Evolutionary conservation across 305 asterid species (phyloP).

Genomic region (Withania somnifera): DNA sequence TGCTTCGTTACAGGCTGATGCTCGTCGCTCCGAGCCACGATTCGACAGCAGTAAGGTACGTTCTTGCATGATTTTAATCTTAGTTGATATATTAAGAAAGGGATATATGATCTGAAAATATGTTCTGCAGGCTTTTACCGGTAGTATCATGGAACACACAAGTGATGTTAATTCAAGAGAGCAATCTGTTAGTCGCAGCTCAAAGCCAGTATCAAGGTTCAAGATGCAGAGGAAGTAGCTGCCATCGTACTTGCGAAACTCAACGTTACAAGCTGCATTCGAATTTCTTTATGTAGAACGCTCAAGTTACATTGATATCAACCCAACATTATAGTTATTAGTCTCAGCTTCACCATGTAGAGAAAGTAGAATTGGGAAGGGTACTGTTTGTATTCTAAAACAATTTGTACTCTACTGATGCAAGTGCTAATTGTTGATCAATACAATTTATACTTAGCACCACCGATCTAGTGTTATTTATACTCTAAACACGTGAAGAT

Average conservation of each 20-base stretch:
- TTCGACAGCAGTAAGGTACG: constrained; percentile 13
- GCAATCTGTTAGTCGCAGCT: constrained; percentile 23
- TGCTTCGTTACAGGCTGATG: constrained; percentile 9
- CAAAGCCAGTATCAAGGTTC: constrained; percentile 72
- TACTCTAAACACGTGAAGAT: background rate
- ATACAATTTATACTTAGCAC: background rate
- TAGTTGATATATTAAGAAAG: background rate
- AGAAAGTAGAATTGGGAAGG: constrained; percentile 23
- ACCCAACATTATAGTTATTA: constrained; percentile 21
- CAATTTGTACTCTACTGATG: background rate
- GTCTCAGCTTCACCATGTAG: constrained; percentile 47
- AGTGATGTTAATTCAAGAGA: constrained; percentile 24
- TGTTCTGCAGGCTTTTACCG: constrained; percentile 49
- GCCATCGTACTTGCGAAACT: background rate
- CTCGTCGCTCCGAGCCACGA: background rate
- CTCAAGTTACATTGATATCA: background rate
- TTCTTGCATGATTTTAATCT: background rate
- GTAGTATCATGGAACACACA: constrained; percentile 51
- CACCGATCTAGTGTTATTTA: background rate
- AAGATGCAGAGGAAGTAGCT: constrained; percentile 49
- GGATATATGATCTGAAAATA: background rate
- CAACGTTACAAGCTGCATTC: background rate
- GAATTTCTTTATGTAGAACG: background rate
- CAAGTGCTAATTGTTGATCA: background rate
- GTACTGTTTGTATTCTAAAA: background rate